A percentile compares a stretch with the other conserved stretches of the same genome.
Conservation (phyloP, 176 grass and related monocot genomes). For the Avena sativa region DNA sequence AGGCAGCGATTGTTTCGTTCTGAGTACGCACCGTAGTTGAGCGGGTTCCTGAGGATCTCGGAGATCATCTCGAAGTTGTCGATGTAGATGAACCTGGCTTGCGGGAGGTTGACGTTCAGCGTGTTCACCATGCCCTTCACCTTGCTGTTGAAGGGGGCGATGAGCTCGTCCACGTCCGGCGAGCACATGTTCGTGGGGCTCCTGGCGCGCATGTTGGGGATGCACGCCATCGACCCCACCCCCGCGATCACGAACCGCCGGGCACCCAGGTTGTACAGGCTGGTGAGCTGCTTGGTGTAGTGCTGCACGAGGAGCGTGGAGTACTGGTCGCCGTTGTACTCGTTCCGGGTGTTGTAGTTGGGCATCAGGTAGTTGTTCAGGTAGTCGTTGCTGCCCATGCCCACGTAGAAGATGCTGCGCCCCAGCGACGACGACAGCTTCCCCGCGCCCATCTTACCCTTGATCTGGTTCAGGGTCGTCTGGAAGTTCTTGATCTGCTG, state of each 20-base stretch:
- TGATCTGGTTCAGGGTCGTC: slow-evolving; percentile 65
- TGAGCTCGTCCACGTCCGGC: slow-evolving; percentile 79
- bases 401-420: slow-evolving; percentile 83
- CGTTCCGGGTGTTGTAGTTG: slow-evolving; percentile 85
- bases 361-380: slow-evolving; percentile 98
- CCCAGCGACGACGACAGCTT: slow-evolving; percentile 47
- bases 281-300: slow-evolving; percentile 74
- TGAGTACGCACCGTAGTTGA: slow-evolving; percentile 58
- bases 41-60: slow-evolving; percentile 67
- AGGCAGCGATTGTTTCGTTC: too few species aligned
- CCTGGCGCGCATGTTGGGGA: slow-evolving; percentile 82
- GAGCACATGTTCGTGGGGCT: slow-evolving; percentile 64
- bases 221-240: slow-evolving; percentile 88
- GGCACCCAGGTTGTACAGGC: slow-evolving; percentile 77
- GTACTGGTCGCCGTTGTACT: slow-evolving; percentile 85
- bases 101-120: slow-evolving; percentile 67
- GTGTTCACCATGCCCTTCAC: slow-evolving; percentile 71
- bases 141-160: slow-evolving; percentile 81
- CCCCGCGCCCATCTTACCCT: slow-evolving; percentile 36
- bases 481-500: slow-evolving; percentile 97
- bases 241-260: slow-evolving; percentile 75
- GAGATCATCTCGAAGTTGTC: slow-evolving; percentile 83
- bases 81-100: slow-evolving; percentile 81
- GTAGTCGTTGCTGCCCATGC: slow-evolving; percentile 99
- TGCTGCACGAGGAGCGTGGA: slow-evolving; percentile 77